Evolutionary conservation across 106 monocot genomes (phyloP).

Genomic region (Dioscorea zingiberensis): DNA sequence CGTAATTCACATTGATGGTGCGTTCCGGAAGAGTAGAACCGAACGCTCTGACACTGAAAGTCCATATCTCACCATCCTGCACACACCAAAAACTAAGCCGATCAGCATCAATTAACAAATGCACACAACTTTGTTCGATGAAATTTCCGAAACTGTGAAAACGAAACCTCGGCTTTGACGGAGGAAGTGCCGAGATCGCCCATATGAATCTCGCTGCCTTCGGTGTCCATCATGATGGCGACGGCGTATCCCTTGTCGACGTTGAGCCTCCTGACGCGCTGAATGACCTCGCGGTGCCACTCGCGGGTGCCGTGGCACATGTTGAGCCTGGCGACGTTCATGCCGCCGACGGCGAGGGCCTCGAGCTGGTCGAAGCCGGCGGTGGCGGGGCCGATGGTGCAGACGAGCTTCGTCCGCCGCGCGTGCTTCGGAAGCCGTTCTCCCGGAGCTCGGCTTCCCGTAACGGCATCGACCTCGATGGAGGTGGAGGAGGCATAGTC

Average conservation of each 20-base stretch:
- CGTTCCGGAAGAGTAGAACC: slow-evolving; percentile 70
- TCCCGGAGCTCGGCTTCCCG: slow-evolving; percentile 96
- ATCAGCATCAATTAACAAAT: no score
- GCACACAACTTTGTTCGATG: no score
- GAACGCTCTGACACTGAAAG: slow-evolving; percentile 82
- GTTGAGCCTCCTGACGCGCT: slow-evolving; percentile 75
- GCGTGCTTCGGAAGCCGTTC: slow-evolving; percentile 87
- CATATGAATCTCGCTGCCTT: slow-evolving; percentile 89
- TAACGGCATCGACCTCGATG: slow-evolving; percentile 77
- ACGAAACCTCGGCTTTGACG: slow-evolving; percentile 72
- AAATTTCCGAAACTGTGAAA: no score
- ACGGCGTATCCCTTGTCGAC: slow-evolving; percentile 93
- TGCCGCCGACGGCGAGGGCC: slow-evolving; percentile 94
- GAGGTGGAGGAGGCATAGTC: no score
- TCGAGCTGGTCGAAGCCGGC: slow-evolving; percentile 74
- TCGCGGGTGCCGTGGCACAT: slow-evolving; percentile 94
- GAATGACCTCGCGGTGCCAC: slow-evolving; percentile 84
- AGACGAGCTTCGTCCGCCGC: slow-evolving; percentile 85
- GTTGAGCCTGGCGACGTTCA: slow-evolving; percentile 93
- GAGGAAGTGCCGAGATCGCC: slow-evolving; percentile 56
- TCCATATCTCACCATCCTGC: slow-evolving; percentile 99
- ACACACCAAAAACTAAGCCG: neutral
- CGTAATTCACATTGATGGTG: slow-evolving; percentile 89
- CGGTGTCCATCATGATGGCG: slow-evolving; percentile 86
- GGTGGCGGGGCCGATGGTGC: slow-evolving; percentile 93